Conservation (phyloP, 1,139 yeast species). For the Saccharomyces hybrid region DNA sequence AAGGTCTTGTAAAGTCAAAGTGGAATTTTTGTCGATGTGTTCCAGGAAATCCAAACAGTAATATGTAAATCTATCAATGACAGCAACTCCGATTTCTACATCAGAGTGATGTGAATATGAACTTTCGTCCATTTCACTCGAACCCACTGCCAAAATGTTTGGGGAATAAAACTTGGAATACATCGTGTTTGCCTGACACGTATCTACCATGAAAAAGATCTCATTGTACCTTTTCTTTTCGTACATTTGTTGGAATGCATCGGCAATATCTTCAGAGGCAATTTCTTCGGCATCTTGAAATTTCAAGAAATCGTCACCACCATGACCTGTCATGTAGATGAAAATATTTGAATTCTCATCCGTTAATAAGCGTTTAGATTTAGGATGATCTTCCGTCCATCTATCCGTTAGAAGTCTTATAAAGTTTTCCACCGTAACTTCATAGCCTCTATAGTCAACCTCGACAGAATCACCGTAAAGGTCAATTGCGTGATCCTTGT, state of each 20-base stretch:
- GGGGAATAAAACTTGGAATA: slow-evolving; percentile 89
- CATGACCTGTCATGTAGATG: slow-evolving; percentile 96
- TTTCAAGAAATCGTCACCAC: slow-evolving; percentile 93
- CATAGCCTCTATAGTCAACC: slow-evolving; percentile 95
- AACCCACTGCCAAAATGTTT: slow-evolving; percentile 86
- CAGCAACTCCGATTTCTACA: slow-evolving; percentile 93
- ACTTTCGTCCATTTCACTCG: slow-evolving; percentile 82
- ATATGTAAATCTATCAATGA: slow-evolving; percentile 91
- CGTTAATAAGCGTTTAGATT: slow-evolving; percentile 81
- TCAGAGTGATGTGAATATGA: slow-evolving; percentile 96
- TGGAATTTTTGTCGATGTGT: slow-evolving; percentile 64
- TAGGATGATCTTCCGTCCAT: slow-evolving; percentile 91
- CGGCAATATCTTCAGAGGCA: slow-evolving; percentile 91
- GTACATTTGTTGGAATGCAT: slow-evolving; percentile 95
- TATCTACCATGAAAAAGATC: slow-evolving; percentile 93
- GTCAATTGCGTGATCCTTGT: slow-evolving; percentile 89
- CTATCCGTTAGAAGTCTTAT: slow-evolving; percentile 84
- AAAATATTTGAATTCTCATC: slow-evolving; percentile 93
- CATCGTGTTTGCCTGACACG: slow-evolving; percentile 99
- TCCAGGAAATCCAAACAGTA: slow-evolving; percentile 87
- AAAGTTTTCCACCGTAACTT: slow-evolving; percentile 95
- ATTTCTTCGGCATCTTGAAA: slow-evolving; percentile 98
- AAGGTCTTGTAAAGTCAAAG: slow-evolving; percentile 69
- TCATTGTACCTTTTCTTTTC: slow-evolving; percentile 93
- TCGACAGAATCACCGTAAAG: slow-evolving; percentile 90